phyloP scores from a whole-genome alignment of 2,329 filamentous ascomycete species.

The Hypoxylon sp. region DNA sequence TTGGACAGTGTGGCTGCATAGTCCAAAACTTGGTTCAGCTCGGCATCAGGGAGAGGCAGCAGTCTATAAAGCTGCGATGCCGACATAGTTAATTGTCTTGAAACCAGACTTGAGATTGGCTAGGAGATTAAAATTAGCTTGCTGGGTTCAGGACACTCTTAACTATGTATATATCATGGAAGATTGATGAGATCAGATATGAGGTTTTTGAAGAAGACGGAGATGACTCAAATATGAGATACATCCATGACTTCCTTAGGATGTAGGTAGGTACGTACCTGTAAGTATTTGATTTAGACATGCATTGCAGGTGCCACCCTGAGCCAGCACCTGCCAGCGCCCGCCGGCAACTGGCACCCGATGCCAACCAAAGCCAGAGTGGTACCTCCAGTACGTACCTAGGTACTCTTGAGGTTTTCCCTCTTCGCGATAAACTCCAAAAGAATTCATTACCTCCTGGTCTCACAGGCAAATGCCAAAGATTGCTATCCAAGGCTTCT shows the following conservation, averaged over 20 bases:
- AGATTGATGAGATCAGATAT: not conserved
- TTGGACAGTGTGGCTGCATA: conserved; percentile 84
- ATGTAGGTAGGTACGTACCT: not conserved
- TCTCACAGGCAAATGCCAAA: too few species aligned
- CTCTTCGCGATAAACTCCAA: too few species aligned
- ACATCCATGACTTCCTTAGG: too few species aligned
- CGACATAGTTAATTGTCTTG: conserved; percentile 59
- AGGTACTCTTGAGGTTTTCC: too few species aligned
- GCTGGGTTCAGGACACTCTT: not conserved
- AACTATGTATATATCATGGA: not conserved
- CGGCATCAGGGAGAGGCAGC: conserved; percentile 86
- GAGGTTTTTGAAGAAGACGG: not conserved
- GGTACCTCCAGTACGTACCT: too few species aligned
- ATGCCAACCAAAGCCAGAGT: too few species aligned
- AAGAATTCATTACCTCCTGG: too few species aligned
- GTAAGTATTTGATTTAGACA: too few species aligned
- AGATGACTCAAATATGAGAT: not conserved
- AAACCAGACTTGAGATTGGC: not conserved
- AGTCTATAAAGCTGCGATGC: conserved; percentile 79
- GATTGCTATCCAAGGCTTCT: too few species aligned
- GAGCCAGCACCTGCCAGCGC: too few species aligned
- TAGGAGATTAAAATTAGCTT: not conserved
- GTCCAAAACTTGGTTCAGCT: conserved; percentile 84
- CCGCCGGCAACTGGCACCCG: too few species aligned
- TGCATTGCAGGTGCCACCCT: too few species aligned